Conservation (phyloP, 805 yeast species). For the Metschnikowia borealis region DNA sequence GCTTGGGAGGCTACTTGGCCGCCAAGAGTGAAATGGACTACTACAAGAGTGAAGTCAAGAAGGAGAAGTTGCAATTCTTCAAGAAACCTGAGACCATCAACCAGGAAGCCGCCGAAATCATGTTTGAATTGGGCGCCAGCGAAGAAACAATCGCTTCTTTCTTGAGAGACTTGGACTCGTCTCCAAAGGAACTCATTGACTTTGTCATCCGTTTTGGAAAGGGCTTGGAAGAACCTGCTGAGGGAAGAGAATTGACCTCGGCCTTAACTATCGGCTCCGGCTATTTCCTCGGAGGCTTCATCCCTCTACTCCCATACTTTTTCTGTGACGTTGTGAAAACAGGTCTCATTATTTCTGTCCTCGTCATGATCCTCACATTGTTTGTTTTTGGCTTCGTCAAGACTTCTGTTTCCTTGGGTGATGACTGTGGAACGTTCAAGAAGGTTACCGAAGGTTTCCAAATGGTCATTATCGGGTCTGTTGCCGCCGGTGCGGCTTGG, state of each 20-base stretch:
- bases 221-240: conserved; percentile 95
- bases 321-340: conserved; percentile 70
- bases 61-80: conserved; percentile 66
- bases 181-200: conserved; percentile 76
- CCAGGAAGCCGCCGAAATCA: conserved; percentile 76
- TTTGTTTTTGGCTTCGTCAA: conserved; percentile 84
- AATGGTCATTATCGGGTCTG: conserved; percentile 94
- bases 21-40: conserved; percentile 85
- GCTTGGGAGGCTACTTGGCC: conserved; percentile 93
- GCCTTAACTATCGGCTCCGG: conserved; percentile 88
- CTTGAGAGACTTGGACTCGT: conserved; percentile 70
- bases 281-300: conserved; percentile 87
- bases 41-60: conserved; percentile 64
- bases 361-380: conserved; percentile 81
- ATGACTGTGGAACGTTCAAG: conserved; percentile 56
- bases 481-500: conserved; percentile 98
- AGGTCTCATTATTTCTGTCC: conserved; percentile 70
- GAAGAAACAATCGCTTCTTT: conserved; percentile 72
- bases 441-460: conserved; percentile 78
- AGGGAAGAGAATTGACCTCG: conserved; percentile 80
- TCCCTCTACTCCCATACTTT: conserved; percentile 88
- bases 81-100: conserved; percentile 61
- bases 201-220: conserved; percentile 84
- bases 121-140: conserved; percentile 68
- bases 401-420: conserved; percentile 81